These are phyloP conservation scores for Ilex aquifolium DNA, from an alignment of 257 asterid genomes.

Conservation along the genomic window DNA sequence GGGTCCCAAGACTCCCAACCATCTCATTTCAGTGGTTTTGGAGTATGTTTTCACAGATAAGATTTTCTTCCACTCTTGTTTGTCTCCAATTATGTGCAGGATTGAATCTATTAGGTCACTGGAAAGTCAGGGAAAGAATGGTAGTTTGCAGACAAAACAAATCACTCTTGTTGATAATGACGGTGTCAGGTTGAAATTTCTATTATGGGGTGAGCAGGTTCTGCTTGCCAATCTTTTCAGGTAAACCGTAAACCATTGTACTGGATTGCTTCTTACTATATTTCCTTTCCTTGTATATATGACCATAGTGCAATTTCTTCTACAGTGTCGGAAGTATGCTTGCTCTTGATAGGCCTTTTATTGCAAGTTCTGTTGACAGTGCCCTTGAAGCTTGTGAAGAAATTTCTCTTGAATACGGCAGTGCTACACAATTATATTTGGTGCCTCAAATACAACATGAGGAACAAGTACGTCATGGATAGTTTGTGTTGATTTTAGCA, in stretches of 20 bases:
- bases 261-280: conserved; percentile 1
- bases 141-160: conserved; percentile 61
- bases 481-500: conserved; percentile 6
- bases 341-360: conserved; percentile 80
- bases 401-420: conserved; percentile 80
- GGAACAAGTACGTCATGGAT: conserved; percentile 55
- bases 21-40: not conserved
- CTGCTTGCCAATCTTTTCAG: conserved; percentile 73
- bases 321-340: conserved; percentile 92
- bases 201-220: conserved; percentile 89
- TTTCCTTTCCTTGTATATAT: conserved; percentile 1
- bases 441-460: conserved; percentile 68
- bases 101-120: conserved; percentile 68
- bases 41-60: conserved; percentile 5
- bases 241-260: conserved; percentile 45
- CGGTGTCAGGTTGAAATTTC: conserved; percentile 50
- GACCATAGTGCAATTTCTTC: conserved; percentile 16
- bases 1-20: not conserved
- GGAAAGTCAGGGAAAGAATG: conserved; percentile 58
- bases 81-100: conserved; percentile 35
- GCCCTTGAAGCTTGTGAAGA: conserved; percentile 36
- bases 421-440: conserved; percentile 73
- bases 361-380: conserved; percentile 48
- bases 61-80: conserved; percentile 1
- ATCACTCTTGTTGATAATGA: conserved; percentile 72